phyloP scores from a whole-genome alignment of 257 asterid genomes.

The Capsicum rhomboideum region DNA sequence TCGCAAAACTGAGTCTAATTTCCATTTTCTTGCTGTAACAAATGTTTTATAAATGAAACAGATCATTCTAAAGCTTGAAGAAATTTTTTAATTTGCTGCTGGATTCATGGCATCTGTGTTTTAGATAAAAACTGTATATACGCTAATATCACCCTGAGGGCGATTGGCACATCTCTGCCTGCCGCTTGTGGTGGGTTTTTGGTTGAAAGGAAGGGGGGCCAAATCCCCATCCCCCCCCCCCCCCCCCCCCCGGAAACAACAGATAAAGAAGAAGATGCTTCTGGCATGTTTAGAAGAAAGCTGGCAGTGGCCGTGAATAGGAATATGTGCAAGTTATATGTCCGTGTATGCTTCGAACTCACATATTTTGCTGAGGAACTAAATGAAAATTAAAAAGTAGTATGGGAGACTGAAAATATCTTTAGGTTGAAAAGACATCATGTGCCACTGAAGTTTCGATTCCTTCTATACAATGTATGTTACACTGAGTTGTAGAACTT shows the following conservation, averaged over 20 bases:
- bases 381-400: neutral
- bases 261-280: neutral
- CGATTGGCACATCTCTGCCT: neutral
- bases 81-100: neutral
- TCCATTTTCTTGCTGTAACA: neutral
- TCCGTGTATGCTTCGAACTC: neutral
- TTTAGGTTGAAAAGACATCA: neutral
- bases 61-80: neutral
- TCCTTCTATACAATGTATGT: neutral
- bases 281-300: neutral
- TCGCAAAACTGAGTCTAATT: neutral
- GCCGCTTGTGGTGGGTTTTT: neutral
- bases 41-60: neutral
- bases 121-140: neutral
- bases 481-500: neutral
- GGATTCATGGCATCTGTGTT: neutral
- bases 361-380: neutral
- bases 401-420: neutral
- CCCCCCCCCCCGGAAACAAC: neutral
- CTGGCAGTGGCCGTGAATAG: neutral
- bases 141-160: neutral
- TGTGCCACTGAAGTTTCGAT: neutral
- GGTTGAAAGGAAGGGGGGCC: neutral
- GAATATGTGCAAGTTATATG: neutral
- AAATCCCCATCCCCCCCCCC: no score